phyloP scores from a whole-genome alignment of 352 stramenopile species.

The Globisporangium perplexum region DNA sequence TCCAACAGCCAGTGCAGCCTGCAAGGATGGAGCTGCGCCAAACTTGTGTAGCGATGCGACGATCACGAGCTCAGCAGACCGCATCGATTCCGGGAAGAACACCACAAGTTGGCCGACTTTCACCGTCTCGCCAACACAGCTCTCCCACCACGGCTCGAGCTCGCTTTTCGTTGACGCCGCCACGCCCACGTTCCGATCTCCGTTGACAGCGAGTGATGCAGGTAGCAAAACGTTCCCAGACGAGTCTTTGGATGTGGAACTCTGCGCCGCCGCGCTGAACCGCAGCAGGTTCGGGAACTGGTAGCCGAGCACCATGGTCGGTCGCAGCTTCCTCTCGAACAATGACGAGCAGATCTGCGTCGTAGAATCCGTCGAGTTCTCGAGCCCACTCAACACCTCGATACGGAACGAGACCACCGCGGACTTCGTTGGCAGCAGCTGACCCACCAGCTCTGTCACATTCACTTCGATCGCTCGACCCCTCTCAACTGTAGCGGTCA shows the following conservation, averaged over 20 bases:
- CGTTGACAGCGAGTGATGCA: constrained; percentile 24
- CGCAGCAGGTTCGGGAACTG: constrained; percentile 39
- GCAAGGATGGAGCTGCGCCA: constrained; percentile 8
- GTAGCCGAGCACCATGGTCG: constrained; percentile 35
- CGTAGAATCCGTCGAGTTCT: constrained; percentile 16
- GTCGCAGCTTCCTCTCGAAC: constrained; percentile 50
- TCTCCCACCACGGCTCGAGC: constrained; percentile 56
- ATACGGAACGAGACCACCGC: constrained; percentile 45
- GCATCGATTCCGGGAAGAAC: constrained; percentile 33
- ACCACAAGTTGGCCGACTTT: constrained; percentile 48
- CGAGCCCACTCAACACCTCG: constrained; percentile 31
- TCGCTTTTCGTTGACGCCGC: constrained; percentile 25
- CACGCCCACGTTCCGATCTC: constrained; percentile 10
- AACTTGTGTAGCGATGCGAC: constrained; percentile 33
- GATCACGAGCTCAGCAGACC: constrained; percentile 17
- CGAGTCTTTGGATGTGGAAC: constrained; percentile 20
- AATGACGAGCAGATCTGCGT: constrained; percentile 62
- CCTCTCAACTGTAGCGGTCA: constrained; percentile 38
- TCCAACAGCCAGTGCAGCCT: constrained; percentile 21
- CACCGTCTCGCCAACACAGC: constrained; percentile 24
- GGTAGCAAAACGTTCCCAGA: constrained; percentile 4
- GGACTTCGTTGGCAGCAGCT: constrained; percentile 31
- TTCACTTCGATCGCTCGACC: constrained; percentile 44
- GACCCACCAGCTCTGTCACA: constrained; percentile 33
- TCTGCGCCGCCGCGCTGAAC: constrained; percentile 21